A percentile compares a stretch with the other conserved stretches of the same genome.
phyloP scores from a whole-genome alignment of 2,329 filamentous ascomycete genomes.

The Rhinocladiella similis region DNA sequence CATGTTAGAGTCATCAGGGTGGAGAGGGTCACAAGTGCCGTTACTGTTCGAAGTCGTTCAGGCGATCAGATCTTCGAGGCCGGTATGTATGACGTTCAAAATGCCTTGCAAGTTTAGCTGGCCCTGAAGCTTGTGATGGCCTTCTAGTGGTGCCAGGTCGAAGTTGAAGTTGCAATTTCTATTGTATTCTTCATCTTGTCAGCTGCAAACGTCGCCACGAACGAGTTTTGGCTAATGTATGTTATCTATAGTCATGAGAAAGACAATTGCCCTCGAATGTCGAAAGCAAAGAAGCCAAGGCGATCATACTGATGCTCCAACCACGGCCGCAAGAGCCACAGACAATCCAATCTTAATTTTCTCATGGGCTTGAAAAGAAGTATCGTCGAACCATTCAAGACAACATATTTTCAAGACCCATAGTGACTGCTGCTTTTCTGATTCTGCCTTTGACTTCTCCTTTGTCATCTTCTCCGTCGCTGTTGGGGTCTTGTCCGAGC shows the following conservation, averaged over 20 bases:
- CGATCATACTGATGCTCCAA: no score
- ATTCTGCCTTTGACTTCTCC: neutral
- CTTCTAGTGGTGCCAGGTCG: no score
- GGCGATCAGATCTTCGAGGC: constrained; percentile 12
- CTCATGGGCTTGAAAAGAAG: no score
- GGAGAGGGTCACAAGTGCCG: constrained; percentile 3
- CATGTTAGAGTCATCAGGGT: neutral
- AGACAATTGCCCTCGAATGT: neutral
- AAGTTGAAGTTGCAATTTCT: no score
- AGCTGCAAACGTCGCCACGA: no score
- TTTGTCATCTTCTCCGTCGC: neutral
- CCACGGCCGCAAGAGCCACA: neutral
- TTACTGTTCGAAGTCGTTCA: constrained; percentile 7
- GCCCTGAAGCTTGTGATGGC: neutral
- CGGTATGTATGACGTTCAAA: constrained; percentile 4
- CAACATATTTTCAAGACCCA: neutral
- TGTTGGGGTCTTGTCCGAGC: constrained; percentile 4
- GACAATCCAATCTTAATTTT: neutral
- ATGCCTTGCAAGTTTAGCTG: neutral
- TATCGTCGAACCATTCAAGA: no score
- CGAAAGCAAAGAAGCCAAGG: neutral
- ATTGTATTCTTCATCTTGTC: no score
- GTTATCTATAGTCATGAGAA: neutral
- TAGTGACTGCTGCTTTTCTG: constrained; percentile 1
- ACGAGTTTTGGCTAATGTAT: neutral